Base-by-base conservation (phyloP, 176 grass and related monocot species). In the barley (Hordeum vulgare) region DNA sequence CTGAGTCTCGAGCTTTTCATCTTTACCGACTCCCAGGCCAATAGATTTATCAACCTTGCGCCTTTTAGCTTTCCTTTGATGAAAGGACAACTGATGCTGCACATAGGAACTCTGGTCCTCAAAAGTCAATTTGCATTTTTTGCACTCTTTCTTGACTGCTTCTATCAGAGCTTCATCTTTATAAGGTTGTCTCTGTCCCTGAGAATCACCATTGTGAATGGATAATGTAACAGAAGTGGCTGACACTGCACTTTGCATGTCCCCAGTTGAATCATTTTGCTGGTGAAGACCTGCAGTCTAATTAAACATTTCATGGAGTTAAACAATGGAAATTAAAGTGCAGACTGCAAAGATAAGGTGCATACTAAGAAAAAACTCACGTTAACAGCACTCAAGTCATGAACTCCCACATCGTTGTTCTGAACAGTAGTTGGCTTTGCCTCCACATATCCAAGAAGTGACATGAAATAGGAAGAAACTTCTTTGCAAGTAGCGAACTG, bases 401-500 rank as follows among this genome's bases (percentile, higher is more conserved):
- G 49, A 40, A 76, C 63, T 86, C n/a, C 74, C 83, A 69, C 61
- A 33, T 39, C 54, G 24, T 26, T 84, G 51, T 39, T 89, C 64
- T 86, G 80, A 88, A 88, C 39, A 78, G 71, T 79, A 53, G 66
- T 45, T 71, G 60, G 17, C 51, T 77, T 84, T 73, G 62, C 59
- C 89, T 82, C 67, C 74, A 72, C 81, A 92, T 88, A 86, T 90
- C 93, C 91, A 89, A 99, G 47, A 83, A 96, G 86, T 73, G 93
- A 84, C 82, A 85, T 89, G 66, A 99, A 83, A 77, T 96, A 96
- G 14, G 91, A 85, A 81, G 97, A 90, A 35, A 99, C 86, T 87
- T 99, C 93, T 78, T 90, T 96, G 81, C 91, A 99, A 66, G 89
- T 96, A 41, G 81, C 80, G 69, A 99, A 99, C 39, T 99, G 97